Conservation (phyloP, 1,284 basidiomycete species). For the Phylloporus sp. region DNA sequence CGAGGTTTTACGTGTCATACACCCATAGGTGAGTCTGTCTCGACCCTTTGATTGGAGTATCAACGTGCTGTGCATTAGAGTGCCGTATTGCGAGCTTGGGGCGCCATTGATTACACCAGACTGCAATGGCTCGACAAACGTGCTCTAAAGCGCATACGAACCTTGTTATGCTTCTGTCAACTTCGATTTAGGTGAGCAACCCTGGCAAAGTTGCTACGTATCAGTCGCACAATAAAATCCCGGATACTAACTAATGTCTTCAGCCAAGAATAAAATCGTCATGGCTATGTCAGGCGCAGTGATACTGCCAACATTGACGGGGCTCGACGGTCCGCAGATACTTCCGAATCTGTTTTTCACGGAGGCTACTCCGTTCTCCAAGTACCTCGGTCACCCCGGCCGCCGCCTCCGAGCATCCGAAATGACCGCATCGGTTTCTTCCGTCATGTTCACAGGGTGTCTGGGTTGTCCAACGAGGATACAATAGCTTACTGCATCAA, state of each 20-base stretch:
- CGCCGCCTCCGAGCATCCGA: not conserved
- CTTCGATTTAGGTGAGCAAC: too few species aligned
- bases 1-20: not conserved
- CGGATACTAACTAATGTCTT: not conserved
- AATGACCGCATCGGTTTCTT: constrained; percentile 8
- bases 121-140: not conserved
- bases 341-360: too few species aligned
- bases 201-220: too few species aligned
- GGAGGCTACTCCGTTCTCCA: too few species aligned
- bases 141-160: not conserved
- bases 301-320: not conserved
- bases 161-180: not conserved
- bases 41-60: not conserved
- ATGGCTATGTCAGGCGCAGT: not conserved
- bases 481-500: constrained; percentile 18
- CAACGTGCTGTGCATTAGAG: not conserved
- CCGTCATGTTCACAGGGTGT: constrained; percentile 14
- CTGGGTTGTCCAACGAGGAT: constrained; percentile 6
- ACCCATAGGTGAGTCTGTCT: not conserved
- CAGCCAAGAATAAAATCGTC: not conserved
- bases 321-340: not conserved
- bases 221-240: not conserved
- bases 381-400: not conserved
- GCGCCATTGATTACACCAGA: too few species aligned
- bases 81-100: not conserved